Evolutionary conservation across 2,329 filamentous ascomycete species (phyloP), one percentile per base, ranked within the genome.

Genomic region (Fusarium circinatum): DNA sequence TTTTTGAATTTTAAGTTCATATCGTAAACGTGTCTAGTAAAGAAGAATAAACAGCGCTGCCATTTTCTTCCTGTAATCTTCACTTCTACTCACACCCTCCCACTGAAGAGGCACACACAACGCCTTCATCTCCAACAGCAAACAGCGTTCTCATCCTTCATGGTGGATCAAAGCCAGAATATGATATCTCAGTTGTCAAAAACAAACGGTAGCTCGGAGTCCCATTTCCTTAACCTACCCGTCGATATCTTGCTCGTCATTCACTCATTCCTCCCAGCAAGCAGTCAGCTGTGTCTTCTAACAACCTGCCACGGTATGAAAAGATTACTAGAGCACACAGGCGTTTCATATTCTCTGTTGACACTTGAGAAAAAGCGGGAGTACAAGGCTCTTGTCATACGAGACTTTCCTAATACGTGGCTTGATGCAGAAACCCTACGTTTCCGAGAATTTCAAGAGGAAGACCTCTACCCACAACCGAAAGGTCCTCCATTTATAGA

Each of bases 391-490:
- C 5, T 45, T 22, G 12, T 66, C n/a, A 26, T 24, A 30, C 39
- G 41, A 15, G 38, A 73, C 4, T 22, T 26, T 8, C 61, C 60
- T 39, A 39, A 56, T 42, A 22, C 17, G 9, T 74, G 65, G 70
- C n/a, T 71, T 26, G 12, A 24, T 14, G 30, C 15, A 4, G 5
- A 12, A 20, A 26, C 13, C 1, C 41, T 44, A n/a, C n/a, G 7
- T 4, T 26, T 68, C 36, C 32, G 36, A 18, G 18, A 8, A 10
- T 20, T 68, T 6, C 22, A 14, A 26, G 24, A 9, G 9, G 3
- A 22, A 13, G 44, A 69, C 26, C 15, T 69, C 20, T 20, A 11
- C 6, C 26, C 10, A 18, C 17, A 22, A 11, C 44, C 17, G 5
- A 6, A 52, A 32, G 22, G 20, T 4, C 44, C 34, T 14, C 66